phyloP scores from a whole-genome alignment of 2,329 filamentous ascomycete species.

The Neonectria hederae region DNA sequence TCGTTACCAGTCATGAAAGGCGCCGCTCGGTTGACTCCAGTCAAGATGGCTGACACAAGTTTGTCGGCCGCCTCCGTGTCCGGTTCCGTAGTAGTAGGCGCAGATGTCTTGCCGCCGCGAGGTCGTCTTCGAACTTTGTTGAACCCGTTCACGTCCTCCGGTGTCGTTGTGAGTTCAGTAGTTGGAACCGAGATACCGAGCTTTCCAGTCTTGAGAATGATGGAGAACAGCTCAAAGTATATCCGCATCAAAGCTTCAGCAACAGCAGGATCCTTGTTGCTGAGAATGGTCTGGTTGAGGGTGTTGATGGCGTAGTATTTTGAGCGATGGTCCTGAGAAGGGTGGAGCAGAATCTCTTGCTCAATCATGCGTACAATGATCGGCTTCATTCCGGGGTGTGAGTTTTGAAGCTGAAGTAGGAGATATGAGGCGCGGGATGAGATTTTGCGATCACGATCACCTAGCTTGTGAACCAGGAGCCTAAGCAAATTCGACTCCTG shows the following conservation, averaged over 20 bases:
- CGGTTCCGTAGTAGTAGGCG: conserved; percentile 55
- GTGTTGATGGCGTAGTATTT: conserved; percentile 98
- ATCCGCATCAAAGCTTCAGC: conserved; percentile 86
- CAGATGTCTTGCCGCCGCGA: conserved; percentile 31
- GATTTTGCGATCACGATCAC: conserved; percentile 95
- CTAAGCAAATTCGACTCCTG: conserved; percentile 94
- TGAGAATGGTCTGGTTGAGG: conserved; percentile 94
- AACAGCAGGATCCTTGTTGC: conserved; percentile 80
- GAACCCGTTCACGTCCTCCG: conserved; percentile 37
- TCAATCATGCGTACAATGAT: conserved; percentile 88
- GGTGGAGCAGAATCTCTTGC: conserved; percentile 85
- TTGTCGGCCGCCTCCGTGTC: conserved; percentile 82
- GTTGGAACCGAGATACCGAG: conserved; percentile 54
- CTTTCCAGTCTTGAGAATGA: conserved; percentile 73
- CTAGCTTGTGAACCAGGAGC: conserved; percentile 93
- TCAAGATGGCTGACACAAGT: conserved; percentile 88
- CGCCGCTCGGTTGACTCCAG: conserved; percentile 94
- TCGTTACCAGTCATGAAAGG: conserved; percentile 89
- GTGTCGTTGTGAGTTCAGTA: conserved; percentile 52
- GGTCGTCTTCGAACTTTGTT: conserved; percentile 41
- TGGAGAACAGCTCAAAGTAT: conserved; percentile 90
- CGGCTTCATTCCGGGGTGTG: conserved; percentile 92
- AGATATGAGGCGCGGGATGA: conserved; percentile 93
- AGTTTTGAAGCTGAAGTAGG: conserved; percentile 87
- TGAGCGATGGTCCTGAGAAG: conserved; percentile 85